A percentile compares a stretch with the other conserved stretches of the same genome.
Conservation (phyloP, 2,329 filamentous ascomycete species). For the Acephala macrosclerotiorum region DNA sequence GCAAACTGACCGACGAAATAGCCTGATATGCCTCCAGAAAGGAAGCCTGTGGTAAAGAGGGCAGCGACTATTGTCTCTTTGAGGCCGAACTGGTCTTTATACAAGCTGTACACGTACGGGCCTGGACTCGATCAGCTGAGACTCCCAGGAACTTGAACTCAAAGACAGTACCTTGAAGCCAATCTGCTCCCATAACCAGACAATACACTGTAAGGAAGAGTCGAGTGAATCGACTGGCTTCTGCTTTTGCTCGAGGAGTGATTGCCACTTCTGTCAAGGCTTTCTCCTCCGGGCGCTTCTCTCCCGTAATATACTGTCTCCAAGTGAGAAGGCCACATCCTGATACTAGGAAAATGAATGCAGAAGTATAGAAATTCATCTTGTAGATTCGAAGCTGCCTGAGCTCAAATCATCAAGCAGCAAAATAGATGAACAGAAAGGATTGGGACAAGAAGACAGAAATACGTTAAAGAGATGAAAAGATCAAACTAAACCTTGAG, state of each 20-base stretch:
- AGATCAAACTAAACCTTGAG: background rate
- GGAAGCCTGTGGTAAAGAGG: constrained; percentile 44
- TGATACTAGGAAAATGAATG: constrained; percentile 38
- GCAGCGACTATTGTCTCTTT: constrained; percentile 40
- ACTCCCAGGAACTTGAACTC: constrained; percentile 28
- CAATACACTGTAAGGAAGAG: constrained; percentile 54
- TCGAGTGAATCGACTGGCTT: constrained; percentile 38
- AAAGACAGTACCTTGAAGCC: constrained; percentile 57
- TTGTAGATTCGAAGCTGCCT: constrained; percentile 13
- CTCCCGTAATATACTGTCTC: constrained; percentile 36
- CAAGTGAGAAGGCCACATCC: constrained; percentile 39
- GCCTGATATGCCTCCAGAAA: constrained; percentile 42
- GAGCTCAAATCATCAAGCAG: constrained; percentile 11
- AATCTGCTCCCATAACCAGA: constrained; percentile 58
- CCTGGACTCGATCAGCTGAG: constrained; percentile 26
- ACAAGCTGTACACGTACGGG: constrained; percentile 44
- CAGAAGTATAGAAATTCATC: constrained; percentile 40
- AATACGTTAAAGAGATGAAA: background rate
- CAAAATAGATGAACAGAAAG: constrained; percentile 5
- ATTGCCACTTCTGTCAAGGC: constrained; percentile 22
- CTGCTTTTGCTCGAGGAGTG: constrained; percentile 38
- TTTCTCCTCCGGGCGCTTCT: constrained; percentile 31
- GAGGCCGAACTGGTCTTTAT: constrained; percentile 44
- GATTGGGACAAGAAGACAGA: background rate
- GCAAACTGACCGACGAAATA: constrained; percentile 44